phyloP scores from a whole-genome alignment of 352 stramenopile species.

The Phytophthora quininea region DNA sequence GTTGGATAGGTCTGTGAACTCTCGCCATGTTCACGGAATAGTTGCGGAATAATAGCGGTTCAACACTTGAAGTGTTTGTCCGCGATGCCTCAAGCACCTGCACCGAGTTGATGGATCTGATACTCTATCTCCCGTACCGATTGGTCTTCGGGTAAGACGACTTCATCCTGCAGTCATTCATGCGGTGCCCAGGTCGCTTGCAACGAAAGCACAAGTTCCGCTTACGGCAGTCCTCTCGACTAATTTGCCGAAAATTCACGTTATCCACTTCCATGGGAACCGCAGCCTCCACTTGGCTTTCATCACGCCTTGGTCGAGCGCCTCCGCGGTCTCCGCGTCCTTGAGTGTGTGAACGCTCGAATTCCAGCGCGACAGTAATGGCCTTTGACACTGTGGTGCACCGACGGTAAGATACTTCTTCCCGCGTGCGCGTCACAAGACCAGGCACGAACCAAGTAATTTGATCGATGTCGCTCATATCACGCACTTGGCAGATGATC shows the following conservation, averaged over 20 bases:
- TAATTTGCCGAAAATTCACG: neutral
- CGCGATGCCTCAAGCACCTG: neutral
- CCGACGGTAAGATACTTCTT: constrained; percentile 12
- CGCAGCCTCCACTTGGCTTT: neutral
- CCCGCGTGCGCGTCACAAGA: constrained; percentile 4
- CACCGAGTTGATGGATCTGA: neutral
- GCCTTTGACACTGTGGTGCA: constrained; percentile 14
- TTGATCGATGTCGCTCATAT: constrained; percentile 17
- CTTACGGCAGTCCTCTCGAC: neutral
- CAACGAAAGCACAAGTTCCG: neutral
- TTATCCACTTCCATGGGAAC: neutral
- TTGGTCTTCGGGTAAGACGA: neutral
- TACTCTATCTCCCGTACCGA: neutral
- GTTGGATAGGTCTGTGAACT: neutral
- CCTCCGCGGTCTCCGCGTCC: neutral
- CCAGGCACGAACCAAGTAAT: constrained; percentile 13
- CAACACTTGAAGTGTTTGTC: neutral
- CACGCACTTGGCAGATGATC: constrained; percentile 11
- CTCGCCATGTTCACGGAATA: neutral
- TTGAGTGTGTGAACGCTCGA: constrained; percentile 11
- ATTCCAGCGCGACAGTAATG: constrained; percentile 12
- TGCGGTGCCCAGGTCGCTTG: neutral
- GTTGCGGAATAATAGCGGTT: neutral
- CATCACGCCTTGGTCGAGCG: neutral
- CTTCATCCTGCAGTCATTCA: neutral